Evolutionary conservation across 345 rosid genomes (phyloP).

Genomic region (Punica granatum): DNA sequence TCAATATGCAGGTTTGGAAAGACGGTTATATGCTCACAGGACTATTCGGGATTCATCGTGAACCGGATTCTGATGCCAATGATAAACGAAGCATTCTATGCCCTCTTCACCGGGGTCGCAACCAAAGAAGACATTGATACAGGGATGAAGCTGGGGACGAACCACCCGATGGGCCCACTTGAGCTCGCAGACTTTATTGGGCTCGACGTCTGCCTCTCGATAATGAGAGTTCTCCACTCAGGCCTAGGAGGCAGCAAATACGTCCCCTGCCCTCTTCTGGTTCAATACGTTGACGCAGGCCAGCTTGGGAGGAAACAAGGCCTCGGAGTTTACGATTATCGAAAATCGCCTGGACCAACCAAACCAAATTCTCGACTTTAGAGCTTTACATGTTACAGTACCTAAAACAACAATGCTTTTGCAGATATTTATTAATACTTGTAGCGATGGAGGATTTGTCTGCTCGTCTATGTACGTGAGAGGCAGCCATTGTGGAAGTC

Average conservation of each 20-base stretch:
- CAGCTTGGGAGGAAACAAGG: slow-evolving; percentile 71
- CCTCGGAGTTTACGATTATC: slow-evolving; percentile 69
- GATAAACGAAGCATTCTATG: slow-evolving; percentile 85
- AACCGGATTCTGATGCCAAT: slow-evolving; percentile 93
- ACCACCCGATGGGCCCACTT: slow-evolving; percentile 88
- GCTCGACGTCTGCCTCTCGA: slow-evolving; percentile 67
- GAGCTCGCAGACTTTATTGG: slow-evolving; percentile 85
- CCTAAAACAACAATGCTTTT: too few relatives aligned
- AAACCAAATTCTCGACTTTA: slow-evolving; percentile 45
- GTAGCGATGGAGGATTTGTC: too few relatives aligned
- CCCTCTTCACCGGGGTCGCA: slow-evolving; percentile 87
- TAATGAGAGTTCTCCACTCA: slow-evolving; percentile 65
- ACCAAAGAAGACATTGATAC: slow-evolving; percentile 83
- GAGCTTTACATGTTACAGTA: too few relatives aligned
- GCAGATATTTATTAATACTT: too few relatives aligned
- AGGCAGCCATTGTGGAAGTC: background rate
- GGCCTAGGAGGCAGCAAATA: slow-evolving; percentile 69
- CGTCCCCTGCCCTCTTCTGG: slow-evolving; percentile 76
- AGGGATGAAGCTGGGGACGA: slow-evolving; percentile 76
- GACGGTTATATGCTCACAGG: slow-evolving; percentile 69
- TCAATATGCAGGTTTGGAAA: slow-evolving; percentile 56
- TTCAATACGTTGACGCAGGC: slow-evolving; percentile 83
- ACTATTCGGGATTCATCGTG: slow-evolving; percentile 73
- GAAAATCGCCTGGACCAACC: slow-evolving; percentile 14
- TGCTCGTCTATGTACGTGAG: background rate